These are phyloP conservation scores for Fragosphaeria purpurea DNA, from an alignment of 2,329 filamentous ascomycete species.

Conservation along the genomic window DNA sequence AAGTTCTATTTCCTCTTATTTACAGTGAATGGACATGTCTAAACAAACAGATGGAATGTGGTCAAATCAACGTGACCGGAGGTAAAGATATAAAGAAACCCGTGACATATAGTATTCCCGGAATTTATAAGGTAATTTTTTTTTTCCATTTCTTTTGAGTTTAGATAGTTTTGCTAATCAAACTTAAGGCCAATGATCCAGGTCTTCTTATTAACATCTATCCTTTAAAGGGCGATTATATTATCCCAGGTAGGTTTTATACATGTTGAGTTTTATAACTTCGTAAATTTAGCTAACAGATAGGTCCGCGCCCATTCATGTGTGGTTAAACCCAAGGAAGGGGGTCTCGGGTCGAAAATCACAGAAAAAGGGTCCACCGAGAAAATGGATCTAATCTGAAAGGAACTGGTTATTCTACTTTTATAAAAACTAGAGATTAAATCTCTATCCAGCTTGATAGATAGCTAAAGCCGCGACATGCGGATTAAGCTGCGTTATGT, in stretches of 20 bases:
- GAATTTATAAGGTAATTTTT: conserved; percentile 23
- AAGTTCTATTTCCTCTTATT: too few species aligned
- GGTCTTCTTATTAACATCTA: conserved; percentile 28
- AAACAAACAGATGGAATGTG: conserved; percentile 23
- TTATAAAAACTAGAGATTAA: too few species aligned
- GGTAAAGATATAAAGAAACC: conserved; percentile 21
- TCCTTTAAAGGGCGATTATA: conserved; percentile 20
- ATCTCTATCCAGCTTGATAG: too few species aligned
- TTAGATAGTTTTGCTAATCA: neutral
- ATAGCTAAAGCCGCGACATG: too few species aligned
- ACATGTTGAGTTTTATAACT: neutral
- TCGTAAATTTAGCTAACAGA: too few species aligned
- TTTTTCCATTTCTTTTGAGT: neutral
- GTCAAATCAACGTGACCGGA: conserved; percentile 26
- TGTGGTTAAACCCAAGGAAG: too few species aligned
- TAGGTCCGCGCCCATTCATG: too few species aligned
- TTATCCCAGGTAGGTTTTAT: conserved; percentile 21
- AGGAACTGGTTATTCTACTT: too few species aligned
- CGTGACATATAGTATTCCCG: conserved; percentile 26
- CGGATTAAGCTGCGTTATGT: too few species aligned
- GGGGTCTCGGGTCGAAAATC: too few species aligned
- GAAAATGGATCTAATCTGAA: too few species aligned
- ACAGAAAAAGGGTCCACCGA: neutral
- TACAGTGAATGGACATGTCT: neutral
- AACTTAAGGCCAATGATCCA: conserved; percentile 22